Conservation (phyloP, 768 basidiomycete species). For the Serpula lacrymans region DNA sequence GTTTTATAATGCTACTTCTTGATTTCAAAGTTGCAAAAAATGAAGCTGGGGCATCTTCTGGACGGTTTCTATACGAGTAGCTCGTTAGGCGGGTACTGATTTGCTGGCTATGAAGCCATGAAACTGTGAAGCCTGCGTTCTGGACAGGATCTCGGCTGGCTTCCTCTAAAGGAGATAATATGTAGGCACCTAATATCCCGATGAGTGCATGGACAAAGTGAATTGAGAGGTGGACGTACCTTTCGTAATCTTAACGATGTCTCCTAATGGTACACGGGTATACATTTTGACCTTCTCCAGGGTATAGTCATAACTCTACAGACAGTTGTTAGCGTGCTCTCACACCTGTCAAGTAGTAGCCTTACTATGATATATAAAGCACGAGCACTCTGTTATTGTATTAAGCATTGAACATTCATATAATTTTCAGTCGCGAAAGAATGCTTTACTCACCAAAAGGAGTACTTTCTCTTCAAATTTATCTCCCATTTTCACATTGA, state of each 20-base stretch:
- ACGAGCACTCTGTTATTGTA: constrained; percentile 25
- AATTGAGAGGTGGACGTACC: constrained; percentile 41
- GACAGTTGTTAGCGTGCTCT: not conserved
- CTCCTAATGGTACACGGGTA: constrained; percentile 83
- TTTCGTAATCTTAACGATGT: constrained; percentile 74
- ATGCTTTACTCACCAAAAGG: constrained; percentile 59
- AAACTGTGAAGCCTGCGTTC: constrained; percentile 83
- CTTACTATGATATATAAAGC: constrained; percentile 81
- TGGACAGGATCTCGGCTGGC: constrained; percentile 83
- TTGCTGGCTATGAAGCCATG: constrained; percentile 72
- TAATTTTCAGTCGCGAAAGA: not conserved
- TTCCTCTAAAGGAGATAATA: constrained; percentile 90
- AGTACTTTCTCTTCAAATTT: constrained; percentile 95
- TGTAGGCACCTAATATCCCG: constrained; percentile 74
- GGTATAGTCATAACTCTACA: constrained; percentile 90
- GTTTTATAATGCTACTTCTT: not conserved
- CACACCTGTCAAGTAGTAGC: constrained; percentile 2
- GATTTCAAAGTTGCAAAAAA: not conserved
- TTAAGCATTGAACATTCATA: too few species aligned
- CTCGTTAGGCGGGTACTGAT: constrained; percentile 71
- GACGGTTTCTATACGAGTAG: constrained; percentile 79
- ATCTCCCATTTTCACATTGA: constrained; percentile 67
- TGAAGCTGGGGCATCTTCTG: constrained; percentile 28
- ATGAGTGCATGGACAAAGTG: constrained; percentile 1
- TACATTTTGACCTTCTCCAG: constrained; percentile 89